Evolutionary conservation across 163 green algal species (phyloP).

Genomic region (Chlamydomonas reinhardtii): DNA sequence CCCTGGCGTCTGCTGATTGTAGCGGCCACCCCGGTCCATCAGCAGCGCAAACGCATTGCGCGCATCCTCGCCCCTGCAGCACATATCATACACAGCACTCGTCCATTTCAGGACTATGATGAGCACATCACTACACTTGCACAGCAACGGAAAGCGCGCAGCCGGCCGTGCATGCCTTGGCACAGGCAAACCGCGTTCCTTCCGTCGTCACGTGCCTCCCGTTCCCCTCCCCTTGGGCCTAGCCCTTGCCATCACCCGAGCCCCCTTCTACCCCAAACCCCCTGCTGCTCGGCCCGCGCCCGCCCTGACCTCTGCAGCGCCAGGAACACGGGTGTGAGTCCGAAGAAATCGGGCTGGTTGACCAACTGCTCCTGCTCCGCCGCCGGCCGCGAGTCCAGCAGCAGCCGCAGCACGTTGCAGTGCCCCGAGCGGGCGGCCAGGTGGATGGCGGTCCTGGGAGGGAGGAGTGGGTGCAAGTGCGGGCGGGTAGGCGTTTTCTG

Average conservation of each 20-base stretch:
- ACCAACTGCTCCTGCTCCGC: slow-evolving; percentile 54
- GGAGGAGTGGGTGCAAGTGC: neutral
- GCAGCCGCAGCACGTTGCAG: slow-evolving; percentile 53
- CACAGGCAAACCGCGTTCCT: too few relatives aligned
- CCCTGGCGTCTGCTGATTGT: slow-evolving; percentile 55
- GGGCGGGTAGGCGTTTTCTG: too few relatives aligned
- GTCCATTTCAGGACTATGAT: too few relatives aligned
- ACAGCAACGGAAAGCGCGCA: too few relatives aligned
- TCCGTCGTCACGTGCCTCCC: too few relatives aligned
- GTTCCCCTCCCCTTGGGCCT: too few relatives aligned
- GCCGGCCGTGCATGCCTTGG: too few relatives aligned
- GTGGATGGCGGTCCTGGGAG: slow-evolving; percentile 65
- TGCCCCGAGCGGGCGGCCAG: slow-evolving; percentile 55
- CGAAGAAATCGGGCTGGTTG: slow-evolving; percentile 63
- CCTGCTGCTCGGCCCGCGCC: too few relatives aligned
- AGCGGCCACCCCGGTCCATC: slow-evolving; percentile 63
- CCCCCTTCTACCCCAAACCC: too few relatives aligned
- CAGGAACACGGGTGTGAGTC: slow-evolving; percentile 70
- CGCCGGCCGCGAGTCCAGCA: slow-evolving; percentile 14
- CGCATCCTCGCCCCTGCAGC: slow-evolving; percentile 57
- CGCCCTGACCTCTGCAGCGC: slow-evolving; percentile 60
- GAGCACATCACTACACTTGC: too few relatives aligned
- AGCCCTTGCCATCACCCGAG: too few relatives aligned
- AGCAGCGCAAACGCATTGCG: slow-evolving; percentile 58
- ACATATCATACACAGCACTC: neutral